Evolutionary conservation across 106 monocot species (phyloP).

Genomic region (Apostasia shenzhenica): DNA sequence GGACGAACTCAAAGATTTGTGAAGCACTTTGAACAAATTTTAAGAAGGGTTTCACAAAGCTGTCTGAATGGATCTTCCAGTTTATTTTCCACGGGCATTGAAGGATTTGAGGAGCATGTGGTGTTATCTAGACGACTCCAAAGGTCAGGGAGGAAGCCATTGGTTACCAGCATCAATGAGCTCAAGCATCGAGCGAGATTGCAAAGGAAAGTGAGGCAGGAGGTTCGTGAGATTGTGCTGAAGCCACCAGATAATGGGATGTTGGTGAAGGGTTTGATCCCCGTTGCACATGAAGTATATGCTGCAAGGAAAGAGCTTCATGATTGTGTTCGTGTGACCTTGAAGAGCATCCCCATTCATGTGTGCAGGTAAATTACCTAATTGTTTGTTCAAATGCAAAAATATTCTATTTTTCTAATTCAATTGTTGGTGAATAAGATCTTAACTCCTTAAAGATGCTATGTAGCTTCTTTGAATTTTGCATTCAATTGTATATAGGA

Average conservation of each 20-base stretch:
- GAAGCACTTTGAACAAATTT: neutral
- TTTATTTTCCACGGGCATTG: neutral
- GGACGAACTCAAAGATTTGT: neutral
- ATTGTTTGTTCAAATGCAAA: neutral
- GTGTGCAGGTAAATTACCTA: conserved; percentile 24
- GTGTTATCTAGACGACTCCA: conserved; percentile 2
- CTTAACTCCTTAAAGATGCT: too few species aligned
- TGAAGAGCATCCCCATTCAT: conserved; percentile 23
- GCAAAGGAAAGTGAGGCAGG: conserved; percentile 18
- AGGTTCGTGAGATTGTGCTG: conserved; percentile 30
- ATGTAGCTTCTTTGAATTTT: neutral
- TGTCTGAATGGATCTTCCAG: neutral
- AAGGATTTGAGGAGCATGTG: neutral
- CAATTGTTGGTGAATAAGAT: neutral
- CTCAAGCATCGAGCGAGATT: conserved; percentile 26
- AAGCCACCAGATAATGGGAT: conserved; percentile 41
- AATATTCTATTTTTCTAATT: neutral
- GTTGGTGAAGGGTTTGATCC: conserved; percentile 27
- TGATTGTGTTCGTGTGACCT: conserved; percentile 15
- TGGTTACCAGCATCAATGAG: conserved; percentile 35
- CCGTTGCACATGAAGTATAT: conserved; percentile 32
- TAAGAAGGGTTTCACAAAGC: neutral
- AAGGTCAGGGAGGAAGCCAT: conserved; percentile 33
- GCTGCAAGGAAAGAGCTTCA: conserved; percentile 22
- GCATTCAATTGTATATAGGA: neutral